A percentile compares a stretch with the other conserved stretches of the same genome.
These are phyloP conservation scores for Blastomyces emzantsi DNA, from an alignment of 2,329 filamentous ascomycete genomes.

Conservation along the genomic window DNA sequence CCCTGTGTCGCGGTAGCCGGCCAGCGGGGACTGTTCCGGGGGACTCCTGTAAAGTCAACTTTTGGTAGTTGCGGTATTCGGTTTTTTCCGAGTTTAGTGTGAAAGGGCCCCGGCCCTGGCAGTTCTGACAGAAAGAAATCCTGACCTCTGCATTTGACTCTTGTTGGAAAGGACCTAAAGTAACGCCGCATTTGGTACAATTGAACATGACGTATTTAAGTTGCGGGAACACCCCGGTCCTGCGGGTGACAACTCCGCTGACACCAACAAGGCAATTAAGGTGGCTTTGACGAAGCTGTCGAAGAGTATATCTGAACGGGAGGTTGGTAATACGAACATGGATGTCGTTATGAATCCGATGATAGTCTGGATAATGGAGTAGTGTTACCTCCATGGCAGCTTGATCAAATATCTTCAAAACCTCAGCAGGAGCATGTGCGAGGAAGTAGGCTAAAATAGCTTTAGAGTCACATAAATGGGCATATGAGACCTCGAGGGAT, in stretches of 20 bases:
- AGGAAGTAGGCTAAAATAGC: slow-evolving; percentile 93
- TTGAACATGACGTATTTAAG: slow-evolving; percentile 98
- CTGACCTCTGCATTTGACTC: slow-evolving; percentile 95
- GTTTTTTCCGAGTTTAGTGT: slow-evolving; percentile 96
- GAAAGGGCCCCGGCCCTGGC: slow-evolving; percentile 90
- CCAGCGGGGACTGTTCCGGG: slow-evolving; percentile 94
- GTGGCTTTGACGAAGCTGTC: slow-evolving; percentile 89
- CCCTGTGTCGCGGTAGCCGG: slow-evolving; percentile 82
- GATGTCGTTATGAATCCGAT: slow-evolving; percentile 94
- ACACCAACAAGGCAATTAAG: slow-evolving; percentile 93
- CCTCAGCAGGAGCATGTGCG: slow-evolving; percentile 89
- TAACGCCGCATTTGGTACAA: slow-evolving; percentile 85
- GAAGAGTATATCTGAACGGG: slow-evolving; percentile 88
- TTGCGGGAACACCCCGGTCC: slow-evolving; percentile 93
- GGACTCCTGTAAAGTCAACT: slow-evolving; percentile 92
- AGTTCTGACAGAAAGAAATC: slow-evolving; percentile 92
- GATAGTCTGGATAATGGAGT: slow-evolving; percentile 94
- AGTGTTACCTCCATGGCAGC: slow-evolving; percentile 95
- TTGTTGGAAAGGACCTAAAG: slow-evolving; percentile 91
- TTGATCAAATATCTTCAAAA: slow-evolving; percentile 91
- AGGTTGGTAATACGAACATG: slow-evolving; percentile 95
- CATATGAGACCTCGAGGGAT: slow-evolving; percentile 91
- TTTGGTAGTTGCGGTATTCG: slow-evolving; percentile 97
- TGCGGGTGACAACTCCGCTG: slow-evolving; percentile 86
- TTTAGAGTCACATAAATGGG: slow-evolving; percentile 81